Percentiles rank a stretch among this genome's conserved stretches.
phyloP scores from a whole-genome alignment of 176 grass and related monocot genomes.

The Guadua angustifolia region DNA sequence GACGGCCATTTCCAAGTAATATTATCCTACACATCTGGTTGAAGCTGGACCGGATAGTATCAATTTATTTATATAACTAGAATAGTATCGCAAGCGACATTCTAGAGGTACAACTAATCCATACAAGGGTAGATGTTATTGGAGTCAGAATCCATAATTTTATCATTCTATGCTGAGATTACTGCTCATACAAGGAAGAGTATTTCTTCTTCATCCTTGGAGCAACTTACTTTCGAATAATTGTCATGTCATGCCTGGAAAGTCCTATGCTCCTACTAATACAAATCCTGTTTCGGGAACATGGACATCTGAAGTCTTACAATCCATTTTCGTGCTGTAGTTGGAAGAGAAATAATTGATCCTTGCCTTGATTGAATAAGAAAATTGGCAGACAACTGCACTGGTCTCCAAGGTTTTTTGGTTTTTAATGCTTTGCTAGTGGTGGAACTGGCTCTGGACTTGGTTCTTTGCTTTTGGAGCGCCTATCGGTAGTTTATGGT shows the following conservation, averaged over 20 bases:
- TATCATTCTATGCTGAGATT: not conserved
- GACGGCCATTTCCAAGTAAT: no score
- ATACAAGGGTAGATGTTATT: not conserved
- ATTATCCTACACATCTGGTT: no score
- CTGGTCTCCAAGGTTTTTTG: slow-evolving; percentile 77
- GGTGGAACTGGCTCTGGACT: slow-evolving; percentile 80
- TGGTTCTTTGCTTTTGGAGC: slow-evolving; percentile 77
- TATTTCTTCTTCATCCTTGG: not conserved
- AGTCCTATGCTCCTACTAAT: not conserved
- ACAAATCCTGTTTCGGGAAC: not conserved
- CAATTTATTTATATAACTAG: slow-evolving; percentile 6
- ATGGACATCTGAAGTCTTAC: not conserved
- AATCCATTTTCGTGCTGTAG: slow-evolving; percentile 39
- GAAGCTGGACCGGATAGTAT: no score
- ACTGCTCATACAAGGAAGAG: slow-evolving; percentile 2
- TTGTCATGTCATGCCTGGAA: not conserved
- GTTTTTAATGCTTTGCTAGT: slow-evolving; percentile 84
- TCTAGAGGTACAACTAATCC: slow-evolving; percentile 1
- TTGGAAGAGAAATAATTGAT: slow-evolving; percentile 79
- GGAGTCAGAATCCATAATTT: not conserved
- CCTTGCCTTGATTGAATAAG: slow-evolving; percentile 75
- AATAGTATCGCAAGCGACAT: slow-evolving; percentile 22
- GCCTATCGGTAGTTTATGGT: slow-evolving; percentile 76
- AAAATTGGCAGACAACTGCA: slow-evolving; percentile 88
- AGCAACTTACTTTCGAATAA: not conserved